phyloP scores from a whole-genome alignment of 305 asterid genomes.

The Fraxinus ornus region DNA sequence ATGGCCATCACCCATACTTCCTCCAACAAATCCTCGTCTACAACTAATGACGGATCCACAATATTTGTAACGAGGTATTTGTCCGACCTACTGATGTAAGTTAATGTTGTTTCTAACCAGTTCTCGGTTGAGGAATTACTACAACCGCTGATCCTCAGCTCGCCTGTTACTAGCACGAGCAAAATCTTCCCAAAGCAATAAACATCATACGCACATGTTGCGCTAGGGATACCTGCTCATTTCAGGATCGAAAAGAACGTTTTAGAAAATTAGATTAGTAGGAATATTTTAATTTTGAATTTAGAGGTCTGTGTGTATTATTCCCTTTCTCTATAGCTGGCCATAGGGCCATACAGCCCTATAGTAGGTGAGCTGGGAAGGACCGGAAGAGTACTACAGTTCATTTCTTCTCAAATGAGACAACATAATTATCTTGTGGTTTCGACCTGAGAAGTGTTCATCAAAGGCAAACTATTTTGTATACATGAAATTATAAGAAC shows the following conservation, averaged over 20 bases:
- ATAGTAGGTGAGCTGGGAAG: not conserved
- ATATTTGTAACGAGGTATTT: conserved; percentile 81
- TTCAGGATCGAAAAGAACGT: not conserved
- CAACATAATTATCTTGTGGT: not conserved
- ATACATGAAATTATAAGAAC: not conserved
- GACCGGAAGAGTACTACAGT: not conserved
- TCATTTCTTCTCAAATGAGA: not conserved
- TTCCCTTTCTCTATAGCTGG: not conserved
- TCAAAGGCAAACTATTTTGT: not conserved
- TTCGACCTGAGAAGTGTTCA: not conserved
- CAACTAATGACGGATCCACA: conserved; percentile 68
- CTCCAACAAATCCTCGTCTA: conserved; percentile 84
- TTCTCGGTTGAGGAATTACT: conserved; percentile 56
- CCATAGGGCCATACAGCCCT: not conserved
- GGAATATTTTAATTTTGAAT: not conserved
- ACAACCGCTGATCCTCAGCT: conserved; percentile 74
- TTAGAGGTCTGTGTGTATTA: not conserved
- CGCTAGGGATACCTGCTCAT: conserved; percentile 53
- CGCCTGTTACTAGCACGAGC: conserved; percentile 92
- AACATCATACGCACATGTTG: conserved; percentile 76
- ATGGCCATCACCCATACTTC: conserved; percentile 98
- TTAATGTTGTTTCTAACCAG: conserved; percentile 62
- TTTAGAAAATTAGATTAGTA: conserved; percentile 1
- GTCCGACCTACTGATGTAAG: conserved; percentile 68
- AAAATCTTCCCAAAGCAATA: conserved; percentile 86